Evolutionary conservation across 108 stramenopile species (phyloP), one percentile per base, ranked within the genome.

Genomic region (Fistulifera pelliculosa): DNA sequence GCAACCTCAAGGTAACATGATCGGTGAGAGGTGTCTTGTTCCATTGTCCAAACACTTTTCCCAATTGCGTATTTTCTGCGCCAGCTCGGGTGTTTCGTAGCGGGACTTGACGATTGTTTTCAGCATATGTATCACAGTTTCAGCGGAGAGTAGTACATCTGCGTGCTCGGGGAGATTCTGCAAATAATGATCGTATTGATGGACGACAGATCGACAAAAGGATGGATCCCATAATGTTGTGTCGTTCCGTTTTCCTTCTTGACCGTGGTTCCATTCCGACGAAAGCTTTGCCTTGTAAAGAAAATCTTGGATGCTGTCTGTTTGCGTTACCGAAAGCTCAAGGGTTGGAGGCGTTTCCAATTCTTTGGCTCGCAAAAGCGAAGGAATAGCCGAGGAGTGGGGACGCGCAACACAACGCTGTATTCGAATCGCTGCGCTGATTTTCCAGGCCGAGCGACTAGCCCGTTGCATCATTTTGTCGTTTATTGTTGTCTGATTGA

Each of bases 21-120:
- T 86, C 80, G 14, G 82, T 86, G 47, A 90, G 58, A 13, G 76
- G 73, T 28, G 88, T 86, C 62, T 64, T 47, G 41, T 70, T 71
- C 13, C 83, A 56, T 31, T 54, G 54, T 35, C 88, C 88, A 41
- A 90, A 60, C 47, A 78, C 8, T 68, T 60, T 65, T 90, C 88
- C 73, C 78, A 70, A 27, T 74, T 56, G 41, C 86, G 61, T 43
- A 83, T 65, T 55, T 69, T 65, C 43, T 56, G 47, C 3, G 82
- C 79, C 24, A 87, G 56, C 17, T 68, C 47, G 13, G 56, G 48
- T 0, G 80, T 80, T 22, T 80, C 77, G 21, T 78, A 48, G 35
- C 64, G 76, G 31, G 69, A 79, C 58, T 78, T 58, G 4, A 78
- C 60, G 45, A 87, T 31, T 25, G 80, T 70, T 16, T 67, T 60